Base-by-base conservation (phyloP, 495 filamentous ascomycete species). In the Talaromyces liani region DNA sequence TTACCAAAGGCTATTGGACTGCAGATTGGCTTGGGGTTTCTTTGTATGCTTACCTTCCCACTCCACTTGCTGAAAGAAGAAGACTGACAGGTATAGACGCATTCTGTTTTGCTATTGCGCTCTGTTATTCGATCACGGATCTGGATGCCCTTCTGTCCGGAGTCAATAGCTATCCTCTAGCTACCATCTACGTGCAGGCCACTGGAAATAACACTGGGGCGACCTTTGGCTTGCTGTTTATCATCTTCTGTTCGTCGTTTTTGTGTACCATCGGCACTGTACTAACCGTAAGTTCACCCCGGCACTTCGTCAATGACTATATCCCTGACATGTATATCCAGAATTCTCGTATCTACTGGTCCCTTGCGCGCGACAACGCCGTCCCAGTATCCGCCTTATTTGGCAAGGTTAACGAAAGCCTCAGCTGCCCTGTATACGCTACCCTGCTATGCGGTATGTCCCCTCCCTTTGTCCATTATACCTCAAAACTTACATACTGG, bases 181-280 rank as follows among this genome's bases (percentile, higher is more conserved):
- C 87, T 18, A 82, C 80, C 57, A 88, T 92, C 63, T 93, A 93
- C 73, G 75, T 71, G 20, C 90, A 92, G 78, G 86, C 90, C 1
- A 92, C 90, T 1, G 80, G 80, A 6, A 79, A 78, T 63, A 70
- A 72, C 6, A 82, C 78, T 6, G 88, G 82, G 12, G 79, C 82
- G 2, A 73, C 80, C 0, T 78, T 87, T 5, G 88, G 87, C 10
- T 82, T 92, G 0, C 79, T 93, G 33, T 77, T 90, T 66, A 78
- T 91, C 64, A 73, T 85, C 57, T 62, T 57, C 27, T 14, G 16
- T 6, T 47, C 61, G 14, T 53, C 61, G 1, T 4, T 63, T 3
- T 34, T 54, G 20, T 53, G 39, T 25, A n/a, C 27, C 22, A 63
- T 34, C 10, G 47, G 61, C 45, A 63, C 61, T 22, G 10, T 63